Evolutionary conservation across 2,329 filamentous ascomycete genomes (phyloP), one percentile per base, ranked within the genome.

Genomic region (Alternaria alternata): DNA sequence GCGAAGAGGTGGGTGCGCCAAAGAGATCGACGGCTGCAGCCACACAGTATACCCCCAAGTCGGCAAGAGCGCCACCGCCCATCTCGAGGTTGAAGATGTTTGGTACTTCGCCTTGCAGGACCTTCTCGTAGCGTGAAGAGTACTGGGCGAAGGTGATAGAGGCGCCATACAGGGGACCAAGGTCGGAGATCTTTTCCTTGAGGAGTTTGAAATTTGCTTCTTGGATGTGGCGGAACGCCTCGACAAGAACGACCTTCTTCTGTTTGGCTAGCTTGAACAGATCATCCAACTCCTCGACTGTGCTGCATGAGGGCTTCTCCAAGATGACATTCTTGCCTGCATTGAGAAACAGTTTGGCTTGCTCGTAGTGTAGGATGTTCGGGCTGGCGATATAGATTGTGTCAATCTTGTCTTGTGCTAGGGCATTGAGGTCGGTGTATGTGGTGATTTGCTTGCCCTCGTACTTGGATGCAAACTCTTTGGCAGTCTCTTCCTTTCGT

Each of bases 171-270:
- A 84, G 73, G 0, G 69, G 68, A 0, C 81, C 82, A 3, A 84
- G 65, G n/a, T 70, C 71, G 41, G 75, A 68, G 18, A 82, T 71
- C 9, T 68, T 68, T 7, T 69, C 61, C 44, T 80, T 80, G 32
- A 84, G 67, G 30, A 79, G 69, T 55, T 80, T 80, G 77, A 82
- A 84, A 69, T 84, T 84, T 42, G 75, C 73, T 71, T 84, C 82
- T 71, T 83, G 82, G 51, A 84, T 79, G 66, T 84, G 82, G 36
- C 82, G 75, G 74, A 78, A 83, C 16, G 82, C 82, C 71, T 84
- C 82, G 57, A 84, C 77, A 14, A 84, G 67, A 61, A 80, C 79
- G 9, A 83, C 75, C 16, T 73, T 70, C 22, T 82, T 77, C 38
- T 74, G 68, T 43, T 79, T 74, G 1, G 82, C 81, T 14, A 80